A percentile compares a stretch with the other conserved stretches of the same genome.
Evolutionary conservation across 352 stramenopile genomes (phyloP).

Genomic region (Elongisporangium prolatum): DNA sequence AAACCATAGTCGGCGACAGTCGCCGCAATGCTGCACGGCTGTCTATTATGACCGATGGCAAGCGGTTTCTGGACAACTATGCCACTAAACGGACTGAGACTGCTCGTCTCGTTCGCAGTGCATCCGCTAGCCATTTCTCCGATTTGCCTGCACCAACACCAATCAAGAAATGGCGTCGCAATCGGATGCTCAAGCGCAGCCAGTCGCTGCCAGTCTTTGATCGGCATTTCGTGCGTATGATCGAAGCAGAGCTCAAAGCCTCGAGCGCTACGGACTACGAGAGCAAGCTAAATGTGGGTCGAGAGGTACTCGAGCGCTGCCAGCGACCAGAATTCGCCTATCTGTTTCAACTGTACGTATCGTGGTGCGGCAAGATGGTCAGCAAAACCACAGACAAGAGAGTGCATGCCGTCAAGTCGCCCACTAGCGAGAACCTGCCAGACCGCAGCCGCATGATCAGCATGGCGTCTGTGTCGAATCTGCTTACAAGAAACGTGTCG

Average conservation of each 20-base stretch:
- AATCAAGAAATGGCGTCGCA: slow-evolving; percentile 10
- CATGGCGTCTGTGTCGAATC: not conserved
- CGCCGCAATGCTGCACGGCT: slow-evolving; percentile 15
- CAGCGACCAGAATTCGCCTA: slow-evolving; percentile 53
- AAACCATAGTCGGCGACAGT: slow-evolving; percentile 20
- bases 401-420: not conserved
- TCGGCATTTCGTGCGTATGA: slow-evolving; percentile 48
- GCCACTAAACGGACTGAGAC: slow-evolving; percentile 10
- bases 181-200: slow-evolving; percentile 49
- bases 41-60: slow-evolving; percentile 48
- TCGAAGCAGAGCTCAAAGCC: slow-evolving; percentile 45
- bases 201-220: slow-evolving; percentile 65
- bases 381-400: not conserved
- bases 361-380: slow-evolving; percentile 25
- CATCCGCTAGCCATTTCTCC: not conserved
- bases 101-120: not conserved
- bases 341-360: slow-evolving; percentile 42
- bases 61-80: slow-evolving; percentile 58
- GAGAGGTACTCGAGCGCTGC: slow-evolving; percentile 46
- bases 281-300: slow-evolving; percentile 50
- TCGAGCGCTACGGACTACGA: slow-evolving; percentile 56
- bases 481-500: not conserved
- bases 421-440: not conserved
- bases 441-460: not conserved
- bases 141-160: not conserved